Conservation (phyloP, 2,329 filamentous ascomycete genomes). For the Xylaria sp. region DNA sequence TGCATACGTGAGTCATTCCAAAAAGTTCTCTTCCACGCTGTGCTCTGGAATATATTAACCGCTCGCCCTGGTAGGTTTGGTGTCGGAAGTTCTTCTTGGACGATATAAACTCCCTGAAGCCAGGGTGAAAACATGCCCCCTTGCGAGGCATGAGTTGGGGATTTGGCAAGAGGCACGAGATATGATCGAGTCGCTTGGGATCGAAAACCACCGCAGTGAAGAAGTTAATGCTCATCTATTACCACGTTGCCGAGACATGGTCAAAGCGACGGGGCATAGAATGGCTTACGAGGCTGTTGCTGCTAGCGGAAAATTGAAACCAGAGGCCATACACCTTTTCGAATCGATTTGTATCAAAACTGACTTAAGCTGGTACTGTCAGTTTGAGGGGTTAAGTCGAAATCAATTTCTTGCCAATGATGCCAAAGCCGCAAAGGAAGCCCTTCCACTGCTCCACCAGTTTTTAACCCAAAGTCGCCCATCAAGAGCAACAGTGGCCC, state of each 20-base stretch:
- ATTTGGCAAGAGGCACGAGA: slow-evolving; percentile 41
- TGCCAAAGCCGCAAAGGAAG: slow-evolving; percentile 6
- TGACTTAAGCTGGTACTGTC: slow-evolving; percentile 37
- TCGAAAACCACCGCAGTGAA: slow-evolving; percentile 34
- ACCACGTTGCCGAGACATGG: slow-evolving; percentile 42
- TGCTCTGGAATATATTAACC: not conserved
- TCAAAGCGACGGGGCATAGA: slow-evolving; percentile 45
- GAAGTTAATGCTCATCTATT: slow-evolving; percentile 41
- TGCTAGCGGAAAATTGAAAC: slow-evolving; percentile 13
- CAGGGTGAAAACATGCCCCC: slow-evolving; percentile 27
- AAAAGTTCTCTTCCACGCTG: no score
- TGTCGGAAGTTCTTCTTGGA: slow-evolving; percentile 43
- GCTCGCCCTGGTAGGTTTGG: slow-evolving; percentile 37
- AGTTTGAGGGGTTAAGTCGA: slow-evolving; percentile 24
- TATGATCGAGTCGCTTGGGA: slow-evolving; percentile 19
- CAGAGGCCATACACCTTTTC: slow-evolving; percentile 29
- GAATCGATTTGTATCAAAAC: slow-evolving; percentile 32
- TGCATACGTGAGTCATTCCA: slow-evolving; percentile 43
- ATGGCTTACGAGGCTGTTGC: slow-evolving; percentile 47
- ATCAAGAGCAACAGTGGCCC: not conserved
- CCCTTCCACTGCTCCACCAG: slow-evolving; percentile 20
- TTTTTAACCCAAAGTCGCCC: slow-evolving; percentile 16
- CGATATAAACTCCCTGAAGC: slow-evolving; percentile 40
- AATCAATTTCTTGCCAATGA: slow-evolving; percentile 26
- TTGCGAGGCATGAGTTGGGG: slow-evolving; percentile 41